These are phyloP conservation scores for Pseudocercospora crystallina DNA, from an alignment of 2,329 filamentous ascomycete species.

Conservation along the genomic window DNA sequence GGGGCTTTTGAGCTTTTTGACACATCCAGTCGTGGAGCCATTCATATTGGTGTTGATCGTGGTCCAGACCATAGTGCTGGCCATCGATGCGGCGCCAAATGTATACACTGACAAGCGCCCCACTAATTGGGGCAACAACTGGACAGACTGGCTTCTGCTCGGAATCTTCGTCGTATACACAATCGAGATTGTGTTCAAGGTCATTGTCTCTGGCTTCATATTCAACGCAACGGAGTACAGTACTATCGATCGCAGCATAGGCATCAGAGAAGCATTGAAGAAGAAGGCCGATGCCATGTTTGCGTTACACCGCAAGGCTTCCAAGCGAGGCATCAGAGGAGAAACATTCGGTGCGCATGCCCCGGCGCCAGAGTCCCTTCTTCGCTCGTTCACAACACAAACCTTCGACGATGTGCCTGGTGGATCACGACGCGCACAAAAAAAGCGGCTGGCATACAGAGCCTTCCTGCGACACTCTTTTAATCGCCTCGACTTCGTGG, in stretches of 20 bases:
- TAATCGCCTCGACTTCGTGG: slow-evolving; percentile 91
- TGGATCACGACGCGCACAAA: slow-evolving; percentile 73
- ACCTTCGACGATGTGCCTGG: slow-evolving; percentile 49
- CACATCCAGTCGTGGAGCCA: slow-evolving; percentile 84
- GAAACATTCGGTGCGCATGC: slow-evolving; percentile 27
- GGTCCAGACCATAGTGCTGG: slow-evolving; percentile 81
- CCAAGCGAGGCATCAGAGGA: slow-evolving; percentile 50
- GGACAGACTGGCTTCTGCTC: slow-evolving; percentile 78
- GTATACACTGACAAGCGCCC: slow-evolving; percentile 65
- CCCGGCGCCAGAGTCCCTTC: slow-evolving; percentile 30
- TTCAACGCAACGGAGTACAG: slow-evolving; percentile 90
- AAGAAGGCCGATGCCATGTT: slow-evolving; percentile 79
- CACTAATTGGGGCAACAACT: slow-evolving; percentile 63
- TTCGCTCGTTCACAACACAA: slow-evolving; percentile 40
- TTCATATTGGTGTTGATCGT: slow-evolving; percentile 84
- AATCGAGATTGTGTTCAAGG: slow-evolving; percentile 75
- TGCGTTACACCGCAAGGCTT: slow-evolving; percentile 73
- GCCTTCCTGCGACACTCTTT: slow-evolving; percentile 95
- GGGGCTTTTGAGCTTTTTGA: slow-evolving; percentile 76
- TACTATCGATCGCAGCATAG: slow-evolving; percentile 76
- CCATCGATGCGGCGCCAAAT: slow-evolving; percentile 68
- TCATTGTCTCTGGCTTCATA: slow-evolving; percentile 90
- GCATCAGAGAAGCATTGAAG: slow-evolving; percentile 69
- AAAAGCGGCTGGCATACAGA: slow-evolving; percentile 80
- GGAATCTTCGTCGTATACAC: slow-evolving; percentile 87